Base-by-base conservation (phyloP, 2,329 filamentous ascomycete species). In the Diaporthe batatas region DNA sequence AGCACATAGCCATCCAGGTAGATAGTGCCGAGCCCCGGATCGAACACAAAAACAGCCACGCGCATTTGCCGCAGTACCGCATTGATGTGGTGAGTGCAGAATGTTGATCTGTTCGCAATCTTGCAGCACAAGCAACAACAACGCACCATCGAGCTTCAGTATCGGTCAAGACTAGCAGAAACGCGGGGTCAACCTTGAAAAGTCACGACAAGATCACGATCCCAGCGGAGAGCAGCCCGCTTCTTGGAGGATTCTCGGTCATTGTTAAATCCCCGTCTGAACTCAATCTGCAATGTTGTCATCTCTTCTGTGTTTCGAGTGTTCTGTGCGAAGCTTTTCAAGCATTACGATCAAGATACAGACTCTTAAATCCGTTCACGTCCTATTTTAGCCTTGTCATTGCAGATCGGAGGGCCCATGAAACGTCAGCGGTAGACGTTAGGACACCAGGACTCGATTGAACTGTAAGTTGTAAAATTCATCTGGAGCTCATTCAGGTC, bases 261-360 rank as follows among this genome's bases (percentile, higher is more conserved):
- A 18, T 67, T 53, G n/a, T 53, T 53, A 53, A 51, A 67, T 18
- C 29, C 21, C 62, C 44, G 62, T 34, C 47, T 36, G 29, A 65
- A 51, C 42, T 65, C 21, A 51, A 51, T 65, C 44, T 23, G 21
- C 12, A 49, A 25, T 49, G 32, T 25, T 36, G 21, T 39, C 12
- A 49, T 36, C 21, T 67, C 14, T 23, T 7, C 7, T 36, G 21
- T 23, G 44, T 67, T 67, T 39, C 47, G n/a, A 39, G 36, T 53
- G 29, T n/a, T 67, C 62, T 14, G 62, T 67, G 62, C 62, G 47
- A 53, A 14, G 44, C n/a, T 51, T 53, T 32, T 21, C 18, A 21
- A 14, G 23, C 21, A 14, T 25, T 67, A 16, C 7, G 21, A 21
- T 36, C n/a, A 8, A 39, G 29, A 39, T n/a, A 25, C 21, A 39